Base-by-base conservation (phyloP, 805 yeast genomes). In the Saturnispora hagleri region DNA sequence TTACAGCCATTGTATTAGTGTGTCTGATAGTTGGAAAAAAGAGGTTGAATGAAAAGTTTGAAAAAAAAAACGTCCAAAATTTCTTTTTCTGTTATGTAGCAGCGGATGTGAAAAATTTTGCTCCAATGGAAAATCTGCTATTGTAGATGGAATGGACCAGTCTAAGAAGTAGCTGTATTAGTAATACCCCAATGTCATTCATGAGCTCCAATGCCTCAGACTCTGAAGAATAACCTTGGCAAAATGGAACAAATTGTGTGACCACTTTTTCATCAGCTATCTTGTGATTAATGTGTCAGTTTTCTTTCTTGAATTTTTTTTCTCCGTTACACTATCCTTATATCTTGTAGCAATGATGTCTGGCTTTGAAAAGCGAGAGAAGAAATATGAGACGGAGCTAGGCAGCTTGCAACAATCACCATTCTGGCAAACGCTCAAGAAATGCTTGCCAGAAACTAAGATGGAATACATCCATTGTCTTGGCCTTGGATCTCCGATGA, bases 401-500 rank as follows among this genome's bases (percentile, higher is more conserved):
- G 4, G 10, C 5, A 24, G 31, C 22, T 24, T 41, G 17, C 13
- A 13, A 4, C 17, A 24, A 9, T 41, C 44, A n/a, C 24, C 24
- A 4, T 22, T 41, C 12, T 41, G 44, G 44, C 31, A 41, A 8
- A 20, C 44, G 4, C 12, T 41, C 24, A 22, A 24, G 17, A 31
- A 41, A 5, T 7, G 28, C 15, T 10, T 41, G 13, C 44, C 44
- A 7, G 18, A 24, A 22, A 15, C 27, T 22, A 9, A 41, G 15
- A 22, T 41, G 5, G 26, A 24, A 15, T 24, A 7, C n/a, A 41
- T 41, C 22, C 18, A 67, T 31, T 68, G 71, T 50, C 48, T 67
- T 5, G 71, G 68, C 1, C 48, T 68, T 10, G 71, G 71, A 0
- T 57, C 64, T 3, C 57, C 64, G 3, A 26, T 53, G 3, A 42